Percentiles rank a stretch among this genome's conserved stretches.
phyloP scores from a whole-genome alignment of 331 rosid species.

The Malus hybrid region DNA sequence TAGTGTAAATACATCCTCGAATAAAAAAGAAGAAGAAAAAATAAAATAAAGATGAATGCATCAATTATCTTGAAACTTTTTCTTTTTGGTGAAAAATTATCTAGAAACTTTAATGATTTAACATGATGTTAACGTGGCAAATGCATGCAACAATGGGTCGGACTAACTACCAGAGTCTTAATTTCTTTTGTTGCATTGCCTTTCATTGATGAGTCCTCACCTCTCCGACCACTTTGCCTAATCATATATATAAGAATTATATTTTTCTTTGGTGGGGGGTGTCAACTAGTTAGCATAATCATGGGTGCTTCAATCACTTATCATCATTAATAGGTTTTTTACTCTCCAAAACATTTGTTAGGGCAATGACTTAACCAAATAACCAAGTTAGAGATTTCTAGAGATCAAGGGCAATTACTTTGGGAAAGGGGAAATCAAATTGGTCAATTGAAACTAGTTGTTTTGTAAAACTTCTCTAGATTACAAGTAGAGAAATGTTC shows the following conservation, averaged over 20 bases:
- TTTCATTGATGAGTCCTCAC: neutral
- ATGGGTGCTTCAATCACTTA: constrained; percentile 8
- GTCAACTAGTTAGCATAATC: neutral
- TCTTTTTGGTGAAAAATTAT: neutral
- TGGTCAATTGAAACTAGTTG: neutral
- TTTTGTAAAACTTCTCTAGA: too few relatives aligned
- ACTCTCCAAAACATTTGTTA: neutral
- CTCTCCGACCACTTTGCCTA: neutral
- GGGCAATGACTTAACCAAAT: neutral
- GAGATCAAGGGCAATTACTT: neutral
- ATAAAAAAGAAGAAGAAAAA: neutral
- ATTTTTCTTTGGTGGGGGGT: too few relatives aligned
- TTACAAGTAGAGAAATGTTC: too few relatives aligned
- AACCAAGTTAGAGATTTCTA: neutral
- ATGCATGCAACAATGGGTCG: neutral
- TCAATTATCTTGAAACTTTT: neutral
- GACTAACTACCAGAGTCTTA: neutral
- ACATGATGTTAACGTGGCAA: neutral
- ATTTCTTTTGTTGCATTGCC: neutral
- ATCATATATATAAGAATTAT: neutral
- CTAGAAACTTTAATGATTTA: neutral
- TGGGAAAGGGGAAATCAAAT: neutral
- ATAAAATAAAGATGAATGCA: neutral
- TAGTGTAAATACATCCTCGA: too few relatives aligned
- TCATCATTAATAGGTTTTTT: neutral